Evolutionary conservation across 768 basidiomycete genomes (phyloP).

Genomic region (Termitomyces sp.): DNA sequence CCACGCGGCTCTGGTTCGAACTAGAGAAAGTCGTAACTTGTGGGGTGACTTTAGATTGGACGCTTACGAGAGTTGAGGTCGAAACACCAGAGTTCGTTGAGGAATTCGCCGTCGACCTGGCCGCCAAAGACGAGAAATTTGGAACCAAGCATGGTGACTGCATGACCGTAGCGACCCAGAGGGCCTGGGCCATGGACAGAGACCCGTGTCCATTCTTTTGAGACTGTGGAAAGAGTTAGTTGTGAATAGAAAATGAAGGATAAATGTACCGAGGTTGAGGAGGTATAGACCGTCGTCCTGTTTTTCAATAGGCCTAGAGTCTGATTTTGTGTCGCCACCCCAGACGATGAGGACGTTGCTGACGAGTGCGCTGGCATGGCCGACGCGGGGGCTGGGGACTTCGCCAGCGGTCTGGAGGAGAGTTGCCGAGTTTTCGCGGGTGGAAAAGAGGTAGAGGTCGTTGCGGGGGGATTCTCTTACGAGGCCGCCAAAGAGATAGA

Average conservation of each 20-base stretch:
- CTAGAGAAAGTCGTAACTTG: conserved; percentile 31
- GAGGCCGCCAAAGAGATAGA: conserved; percentile 96
- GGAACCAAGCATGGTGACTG: conserved; percentile 86
- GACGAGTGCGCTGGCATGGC: conserved; percentile 93
- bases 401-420: conserved; percentile 87
- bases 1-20: conserved; percentile 83
- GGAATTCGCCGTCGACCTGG: conserved; percentile 90
- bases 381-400: conserved; percentile 85
- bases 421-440: conserved; percentile 71
- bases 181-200: conserved; percentile 73
- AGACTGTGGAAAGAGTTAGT: conserved; percentile 45
- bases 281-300: conserved; percentile 94
- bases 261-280: conserved; percentile 78
- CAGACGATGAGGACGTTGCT: conserved; percentile 95
- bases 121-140: conserved; percentile 96
- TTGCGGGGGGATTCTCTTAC: conserved; percentile 86
- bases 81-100: conserved; percentile 95
- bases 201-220: conserved; percentile 93
- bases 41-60: neutral
- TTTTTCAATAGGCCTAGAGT: conserved; percentile 59
- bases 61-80: conserved; percentile 88
- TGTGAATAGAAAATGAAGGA: neutral
- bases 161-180: conserved; percentile 90
- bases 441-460: conserved; percentile 89
- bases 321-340: conserved; percentile 95